Conservation (phyloP, 2,329 filamentous ascomycete genomes). For the Simplicillium sp. region DNA sequence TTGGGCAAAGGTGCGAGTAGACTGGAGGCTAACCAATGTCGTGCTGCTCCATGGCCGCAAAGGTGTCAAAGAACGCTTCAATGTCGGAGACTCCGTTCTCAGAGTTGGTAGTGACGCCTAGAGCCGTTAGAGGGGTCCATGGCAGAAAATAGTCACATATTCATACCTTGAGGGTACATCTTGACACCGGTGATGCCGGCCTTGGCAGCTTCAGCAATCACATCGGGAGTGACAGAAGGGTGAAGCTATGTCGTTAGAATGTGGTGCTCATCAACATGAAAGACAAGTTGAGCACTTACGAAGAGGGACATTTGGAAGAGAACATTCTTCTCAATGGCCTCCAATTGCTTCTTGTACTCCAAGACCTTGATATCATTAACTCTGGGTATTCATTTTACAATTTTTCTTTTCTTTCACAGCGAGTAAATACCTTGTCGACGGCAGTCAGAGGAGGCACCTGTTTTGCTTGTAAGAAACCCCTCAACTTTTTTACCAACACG, state of each 20-base stretch:
- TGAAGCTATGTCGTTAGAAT: conserved; percentile 31
- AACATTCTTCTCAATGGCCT: conserved; percentile 50
- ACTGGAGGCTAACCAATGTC: conserved; percentile 35
- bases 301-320: conserved; percentile 69
- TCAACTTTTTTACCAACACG: not conserved
- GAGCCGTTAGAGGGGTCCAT: conserved; percentile 7
- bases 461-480: not conserved
- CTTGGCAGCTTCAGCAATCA: conserved; percentile 62
- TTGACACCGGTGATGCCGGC: conserved; percentile 67
- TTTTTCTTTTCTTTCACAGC: conserved; percentile 4
- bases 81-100: conserved; percentile 61
- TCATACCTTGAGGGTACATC: conserved; percentile 47
- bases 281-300: conserved; percentile 19
- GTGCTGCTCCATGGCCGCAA: conserved; percentile 80
- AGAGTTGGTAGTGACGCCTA: conserved; percentile 56
- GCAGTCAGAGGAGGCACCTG: conserved; percentile 47
- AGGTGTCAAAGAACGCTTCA: conserved; percentile 66
- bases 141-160: not conserved
- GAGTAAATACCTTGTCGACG: conserved; percentile 25
- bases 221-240: conserved; percentile 53
- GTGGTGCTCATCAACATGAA: not conserved
- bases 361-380: conserved; percentile 36
- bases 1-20: not conserved
- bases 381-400: conserved; percentile 2
- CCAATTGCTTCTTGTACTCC: conserved; percentile 54